These are phyloP conservation scores for Elsinoe australis DNA, from an alignment of 2,329 filamentous ascomycete genomes.

Conservation along the genomic window DNA sequence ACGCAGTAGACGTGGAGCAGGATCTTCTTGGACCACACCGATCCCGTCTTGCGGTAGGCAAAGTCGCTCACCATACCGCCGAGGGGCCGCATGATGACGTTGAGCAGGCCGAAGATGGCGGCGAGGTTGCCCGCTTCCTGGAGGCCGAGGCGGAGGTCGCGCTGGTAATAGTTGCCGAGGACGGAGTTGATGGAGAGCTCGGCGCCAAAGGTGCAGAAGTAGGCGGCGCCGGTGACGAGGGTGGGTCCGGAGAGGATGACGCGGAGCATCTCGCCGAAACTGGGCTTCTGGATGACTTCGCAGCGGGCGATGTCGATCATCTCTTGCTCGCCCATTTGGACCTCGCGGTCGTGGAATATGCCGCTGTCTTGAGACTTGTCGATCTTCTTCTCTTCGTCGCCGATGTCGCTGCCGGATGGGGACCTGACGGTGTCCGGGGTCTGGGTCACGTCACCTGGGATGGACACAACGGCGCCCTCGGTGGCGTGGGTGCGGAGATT, in stretches of 20 bases:
- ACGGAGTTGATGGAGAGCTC: constrained; percentile 56
- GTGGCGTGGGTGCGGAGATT: constrained; percentile 43
- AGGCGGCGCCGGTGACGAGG: constrained; percentile 45
- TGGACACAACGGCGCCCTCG: constrained; percentile 40
- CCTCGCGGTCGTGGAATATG: constrained; percentile 33
- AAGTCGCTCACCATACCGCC: constrained; percentile 55
- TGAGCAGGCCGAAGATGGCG: constrained; percentile 68
- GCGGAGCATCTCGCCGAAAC: constrained; percentile 50
- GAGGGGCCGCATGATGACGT: constrained; percentile 58
- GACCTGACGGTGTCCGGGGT: constrained; percentile 32
- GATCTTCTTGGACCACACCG: constrained; percentile 57
- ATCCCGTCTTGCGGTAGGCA: constrained; percentile 45
- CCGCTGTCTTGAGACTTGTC: constrained; percentile 30
- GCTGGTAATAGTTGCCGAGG: constrained; percentile 51
- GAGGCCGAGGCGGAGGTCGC: constrained; percentile 50
- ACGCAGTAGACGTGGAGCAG: constrained; percentile 51
- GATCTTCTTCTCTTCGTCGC: constrained; percentile 35
- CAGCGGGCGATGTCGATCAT: constrained; percentile 49
- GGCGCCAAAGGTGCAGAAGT: constrained; percentile 54
- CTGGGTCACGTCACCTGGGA: constrained; percentile 43
- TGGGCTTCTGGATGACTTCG: constrained; percentile 57
- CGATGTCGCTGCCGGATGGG: constrained; percentile 26
- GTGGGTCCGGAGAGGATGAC: constrained; percentile 56
- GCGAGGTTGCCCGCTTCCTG: constrained; percentile 55
- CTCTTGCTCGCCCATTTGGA: constrained; percentile 43